phyloP scores from a whole-genome alignment of 495 filamentous ascomycete genomes.

The Jackrogersella multiformis region DNA sequence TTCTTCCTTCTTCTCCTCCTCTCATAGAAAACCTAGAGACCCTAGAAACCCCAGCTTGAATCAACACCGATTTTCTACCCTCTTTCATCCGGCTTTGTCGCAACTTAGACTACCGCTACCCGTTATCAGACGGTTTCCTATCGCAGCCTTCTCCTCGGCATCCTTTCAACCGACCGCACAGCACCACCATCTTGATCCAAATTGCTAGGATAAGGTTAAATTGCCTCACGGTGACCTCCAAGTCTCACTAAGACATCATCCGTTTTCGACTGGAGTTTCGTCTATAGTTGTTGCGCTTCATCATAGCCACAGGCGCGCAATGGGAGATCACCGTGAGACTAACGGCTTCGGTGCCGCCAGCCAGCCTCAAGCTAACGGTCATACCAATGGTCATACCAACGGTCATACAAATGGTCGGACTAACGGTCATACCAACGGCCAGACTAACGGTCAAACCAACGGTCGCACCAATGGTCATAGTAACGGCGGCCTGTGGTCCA shows the following conservation, averaged over 20 bases:
- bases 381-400: slow-evolving; percentile 21
- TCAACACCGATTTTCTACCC: slow-evolving; percentile 6
- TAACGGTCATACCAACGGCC: slow-evolving; percentile 14
- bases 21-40: slow-evolving; percentile 19
- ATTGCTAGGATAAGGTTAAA: slow-evolving; percentile 44
- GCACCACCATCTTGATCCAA: slow-evolving; percentile 22
- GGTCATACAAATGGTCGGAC: slow-evolving; percentile 10
- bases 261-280: background rate
- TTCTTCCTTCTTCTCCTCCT: slow-evolving; percentile 29
- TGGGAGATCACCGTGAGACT: slow-evolving; percentile 33
- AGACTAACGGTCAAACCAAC: background rate
- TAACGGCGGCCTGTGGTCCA: slow-evolving; percentile 6
- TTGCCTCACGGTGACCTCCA: slow-evolving; percentile 35
- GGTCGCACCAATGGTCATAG: slow-evolving; percentile 14
- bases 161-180: slow-evolving; percentile 33
- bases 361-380: slow-evolving; percentile 11
- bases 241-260: slow-evolving; percentile 13
- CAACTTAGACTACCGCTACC: slow-evolving; percentile 17
- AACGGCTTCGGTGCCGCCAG: slow-evolving; percentile 14
- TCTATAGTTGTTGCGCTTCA: slow-evolving; percentile 19
- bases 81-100: slow-evolving; percentile 20
- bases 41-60: slow-evolving; percentile 18
- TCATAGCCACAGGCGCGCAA: slow-evolving; percentile 8
- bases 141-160: slow-evolving; percentile 19
- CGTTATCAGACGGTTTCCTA: slow-evolving; percentile 14